Conservation (phyloP, 2,329 filamentous ascomycete genomes). For the Metarhizium humberi region DNA sequence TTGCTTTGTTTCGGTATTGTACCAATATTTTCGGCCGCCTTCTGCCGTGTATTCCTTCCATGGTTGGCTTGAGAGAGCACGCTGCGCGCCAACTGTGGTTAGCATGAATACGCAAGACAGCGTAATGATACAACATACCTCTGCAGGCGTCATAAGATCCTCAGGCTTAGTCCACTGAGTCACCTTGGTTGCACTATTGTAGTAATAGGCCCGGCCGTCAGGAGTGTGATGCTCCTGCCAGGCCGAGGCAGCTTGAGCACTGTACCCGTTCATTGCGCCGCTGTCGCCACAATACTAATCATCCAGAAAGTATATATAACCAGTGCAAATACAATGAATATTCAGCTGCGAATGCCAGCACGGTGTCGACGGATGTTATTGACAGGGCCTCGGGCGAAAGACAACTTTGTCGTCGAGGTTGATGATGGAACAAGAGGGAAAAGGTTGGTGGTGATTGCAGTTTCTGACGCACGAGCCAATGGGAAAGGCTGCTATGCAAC, state of each 20-base stretch:
- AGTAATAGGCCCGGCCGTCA: slow-evolving; percentile 85
- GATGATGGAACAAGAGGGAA: background rate
- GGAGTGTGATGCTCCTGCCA: slow-evolving; percentile 78
- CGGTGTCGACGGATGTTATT: background rate
- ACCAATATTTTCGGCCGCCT: slow-evolving; percentile 89
- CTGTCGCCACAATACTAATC: background rate
- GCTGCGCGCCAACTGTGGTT: slow-evolving; percentile 35
- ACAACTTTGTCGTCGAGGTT: background rate
- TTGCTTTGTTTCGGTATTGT: slow-evolving; percentile 82
- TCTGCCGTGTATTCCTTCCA: slow-evolving; percentile 91
- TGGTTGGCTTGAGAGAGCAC: slow-evolving; percentile 69
- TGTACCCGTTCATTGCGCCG: slow-evolving; percentile 48
- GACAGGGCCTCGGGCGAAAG: background rate
- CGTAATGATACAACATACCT: slow-evolving; percentile 44
- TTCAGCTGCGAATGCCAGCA: background rate
- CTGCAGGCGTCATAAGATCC: slow-evolving; percentile 74
- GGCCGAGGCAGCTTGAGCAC: slow-evolving; percentile 38
- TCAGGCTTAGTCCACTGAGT: slow-evolving; percentile 94
- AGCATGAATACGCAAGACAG: background rate
- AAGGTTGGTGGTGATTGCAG: background rate
- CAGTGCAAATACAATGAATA: background rate
- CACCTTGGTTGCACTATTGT: slow-evolving; percentile 73
- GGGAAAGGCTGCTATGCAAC: background rate
- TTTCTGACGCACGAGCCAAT: slow-evolving; percentile 1
- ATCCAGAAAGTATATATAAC: background rate